Evolutionary conservation across 2,329 filamentous ascomycete species (phyloP).

Genomic region (Bipolaris zeicola): DNA sequence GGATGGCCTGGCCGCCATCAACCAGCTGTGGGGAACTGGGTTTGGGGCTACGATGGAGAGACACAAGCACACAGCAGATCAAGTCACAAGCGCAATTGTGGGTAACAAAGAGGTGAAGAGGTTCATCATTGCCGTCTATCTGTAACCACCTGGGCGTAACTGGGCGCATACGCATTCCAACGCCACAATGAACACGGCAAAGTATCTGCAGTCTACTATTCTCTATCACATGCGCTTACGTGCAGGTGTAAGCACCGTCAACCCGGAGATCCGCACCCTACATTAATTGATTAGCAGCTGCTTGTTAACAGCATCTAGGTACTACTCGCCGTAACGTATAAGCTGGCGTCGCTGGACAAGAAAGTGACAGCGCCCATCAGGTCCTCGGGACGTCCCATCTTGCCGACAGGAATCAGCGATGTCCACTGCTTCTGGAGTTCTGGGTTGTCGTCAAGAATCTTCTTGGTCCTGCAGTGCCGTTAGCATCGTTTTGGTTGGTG

Average conservation of each 20-base stretch:
- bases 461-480: slow-evolving; percentile 71
- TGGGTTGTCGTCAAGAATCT: slow-evolving; percentile 92
- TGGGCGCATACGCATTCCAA: background rate
- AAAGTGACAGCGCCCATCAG: slow-evolving; percentile 93
- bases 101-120: background rate
- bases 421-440: slow-evolving; percentile 90
- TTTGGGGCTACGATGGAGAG: background rate
- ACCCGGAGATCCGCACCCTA: slow-evolving; percentile 76
- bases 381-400: slow-evolving; percentile 91
- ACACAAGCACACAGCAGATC: background rate
- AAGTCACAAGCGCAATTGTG: too few species aligned
- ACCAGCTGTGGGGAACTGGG: too few species aligned
- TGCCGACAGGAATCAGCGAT: slow-evolving; percentile 86
- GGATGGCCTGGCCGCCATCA: background rate
- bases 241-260: slow-evolving; percentile 87
- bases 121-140: background rate
- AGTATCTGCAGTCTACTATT: background rate
- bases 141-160: background rate
- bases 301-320: background rate
- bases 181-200: background rate
- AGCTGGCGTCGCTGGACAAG: slow-evolving; percentile 74
- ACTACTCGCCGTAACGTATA: slow-evolving; percentile 45
- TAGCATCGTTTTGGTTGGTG: slow-evolving; percentile 9
- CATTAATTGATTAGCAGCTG: slow-evolving; percentile 31
- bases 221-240: slow-evolving; percentile 48